These are phyloP conservation scores for Colletotrichum theobromicola DNA, from an alignment of 2,329 filamentous ascomycete genomes.

Conservation along the genomic window DNA sequence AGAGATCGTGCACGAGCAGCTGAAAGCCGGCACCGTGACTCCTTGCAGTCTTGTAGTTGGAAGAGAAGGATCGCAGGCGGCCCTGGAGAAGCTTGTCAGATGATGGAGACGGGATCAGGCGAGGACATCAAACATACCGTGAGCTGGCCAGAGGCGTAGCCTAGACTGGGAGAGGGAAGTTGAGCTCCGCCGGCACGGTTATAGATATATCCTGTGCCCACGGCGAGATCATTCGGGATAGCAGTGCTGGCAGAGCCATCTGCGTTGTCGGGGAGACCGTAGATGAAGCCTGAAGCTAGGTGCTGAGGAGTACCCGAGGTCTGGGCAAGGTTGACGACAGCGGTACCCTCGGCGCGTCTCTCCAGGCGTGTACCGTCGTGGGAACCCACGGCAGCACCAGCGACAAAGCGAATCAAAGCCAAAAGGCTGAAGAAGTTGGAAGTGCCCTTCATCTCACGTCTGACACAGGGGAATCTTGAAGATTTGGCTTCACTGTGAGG, in stretches of 20 bases:
- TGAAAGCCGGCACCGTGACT: not conserved
- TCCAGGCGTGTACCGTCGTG: not conserved
- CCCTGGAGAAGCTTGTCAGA: not conserved
- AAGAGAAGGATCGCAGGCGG: not conserved
- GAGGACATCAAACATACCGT: not conserved
- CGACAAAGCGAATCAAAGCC: not conserved
- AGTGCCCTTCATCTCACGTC: not conserved
- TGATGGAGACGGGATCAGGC: not conserved
- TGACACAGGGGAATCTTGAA: not conserved
- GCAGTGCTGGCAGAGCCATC: not conserved
- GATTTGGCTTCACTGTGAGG: not conserved
- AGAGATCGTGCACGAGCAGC: constrained; percentile 10
- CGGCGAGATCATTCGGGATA: rapidly evolving
- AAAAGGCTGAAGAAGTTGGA: not conserved
- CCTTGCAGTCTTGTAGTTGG: not conserved
- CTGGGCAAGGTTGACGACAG: not conserved
- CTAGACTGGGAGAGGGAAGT: not conserved
- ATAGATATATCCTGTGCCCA: not conserved
- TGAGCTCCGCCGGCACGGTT: not conserved
- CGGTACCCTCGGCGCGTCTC: not conserved
- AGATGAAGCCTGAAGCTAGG: not conserved
- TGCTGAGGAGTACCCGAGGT: not conserved
- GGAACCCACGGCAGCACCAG: not conserved
- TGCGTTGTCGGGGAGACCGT: not conserved
- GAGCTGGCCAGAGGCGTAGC: not conserved